Evolutionary conservation across 768 basidiomycete genomes (phyloP).

Genomic region (Rhodotorula babjevae): DNA sequence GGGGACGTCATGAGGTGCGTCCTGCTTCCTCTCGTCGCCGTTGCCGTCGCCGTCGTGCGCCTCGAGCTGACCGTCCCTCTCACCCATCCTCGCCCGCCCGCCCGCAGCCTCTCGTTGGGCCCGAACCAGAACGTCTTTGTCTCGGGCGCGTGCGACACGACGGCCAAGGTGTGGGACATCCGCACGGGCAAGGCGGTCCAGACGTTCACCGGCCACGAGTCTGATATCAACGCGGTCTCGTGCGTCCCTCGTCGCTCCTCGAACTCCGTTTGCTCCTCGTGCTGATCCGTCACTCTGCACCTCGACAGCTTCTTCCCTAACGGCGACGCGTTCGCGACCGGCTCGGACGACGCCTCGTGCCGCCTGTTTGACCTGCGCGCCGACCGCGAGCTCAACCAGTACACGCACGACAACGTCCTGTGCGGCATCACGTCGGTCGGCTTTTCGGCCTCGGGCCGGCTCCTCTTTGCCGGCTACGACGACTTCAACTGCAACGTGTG

Average conservation of each 20-base stretch:
- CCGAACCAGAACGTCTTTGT: conserved; percentile 94
- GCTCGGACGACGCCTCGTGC: conserved; percentile 98
- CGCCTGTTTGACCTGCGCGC: conserved; percentile 96
- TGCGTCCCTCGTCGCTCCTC: conserved; percentile 51
- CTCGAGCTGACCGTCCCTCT: no score
- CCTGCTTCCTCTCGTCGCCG: not conserved
- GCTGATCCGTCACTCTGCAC: no score
- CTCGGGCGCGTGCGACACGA: conserved; percentile 98
- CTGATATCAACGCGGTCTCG: conserved; percentile 98
- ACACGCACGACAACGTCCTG: conserved; percentile 96
- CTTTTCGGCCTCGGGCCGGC: conserved; percentile 94
- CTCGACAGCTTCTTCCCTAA: conserved; percentile 81
- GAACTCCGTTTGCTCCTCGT: not conserved
- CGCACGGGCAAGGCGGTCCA: conserved; percentile 94
- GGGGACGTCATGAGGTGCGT: conserved; percentile 98
- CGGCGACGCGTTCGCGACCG: conserved; percentile 96
- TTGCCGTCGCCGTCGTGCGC: not conserved
- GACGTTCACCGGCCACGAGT: conserved; percentile 97
- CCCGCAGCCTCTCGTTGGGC: conserved; percentile 76
- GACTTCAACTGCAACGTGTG: conserved; percentile 99
- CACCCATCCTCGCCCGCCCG: no score
- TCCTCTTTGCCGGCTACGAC: conserved; percentile 97
- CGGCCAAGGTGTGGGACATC: conserved; percentile 98
- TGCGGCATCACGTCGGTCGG: conserved; percentile 99
- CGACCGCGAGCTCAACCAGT: conserved; percentile 92